phyloP scores from a whole-genome alignment of 2,329 filamentous ascomycete genomes.

The Verticillium klebahnii region DNA sequence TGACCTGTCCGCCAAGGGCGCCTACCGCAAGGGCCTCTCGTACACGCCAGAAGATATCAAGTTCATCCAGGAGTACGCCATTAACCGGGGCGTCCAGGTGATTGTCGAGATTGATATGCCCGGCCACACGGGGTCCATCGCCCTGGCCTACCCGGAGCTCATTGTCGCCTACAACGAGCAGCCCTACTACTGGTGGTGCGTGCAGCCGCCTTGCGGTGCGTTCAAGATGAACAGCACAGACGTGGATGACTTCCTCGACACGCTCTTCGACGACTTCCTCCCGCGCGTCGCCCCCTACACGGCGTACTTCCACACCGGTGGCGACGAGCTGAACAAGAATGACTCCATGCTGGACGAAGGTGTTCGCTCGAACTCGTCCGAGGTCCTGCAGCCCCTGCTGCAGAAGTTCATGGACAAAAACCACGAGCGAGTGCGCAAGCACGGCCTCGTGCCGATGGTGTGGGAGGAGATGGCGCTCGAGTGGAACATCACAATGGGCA shows the following conservation, averaged over 20 bases:
- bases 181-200: conserved; percentile 56
- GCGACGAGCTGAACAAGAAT: conserved; percentile 80
- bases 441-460: conserved; percentile 68
- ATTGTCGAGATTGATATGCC: conserved; percentile 79
- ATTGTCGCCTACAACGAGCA: conserved; percentile 58
- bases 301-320: conserved; percentile 78
- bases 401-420: conserved; percentile 71
- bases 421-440: conserved; percentile 58
- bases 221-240: conserved; percentile 70
- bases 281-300: conserved; percentile 67
- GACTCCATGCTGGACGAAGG: conserved; percentile 70
- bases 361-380: conserved; percentile 59
- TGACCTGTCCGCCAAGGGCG: conserved; percentile 65
- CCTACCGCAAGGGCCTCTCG: conserved; percentile 62
- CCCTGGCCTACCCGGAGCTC: conserved; percentile 63
- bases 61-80: conserved; percentile 65
- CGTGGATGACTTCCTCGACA: conserved; percentile 68
- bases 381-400: conserved; percentile 67
- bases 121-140: conserved; percentile 68
- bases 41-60: conserved; percentile 64
- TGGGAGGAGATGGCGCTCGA: conserved; percentile 84
- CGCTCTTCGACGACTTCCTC: conserved; percentile 69
- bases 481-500: conserved; percentile 71
- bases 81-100: conserved; percentile 63
- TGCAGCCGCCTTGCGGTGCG: conserved; percentile 61